Evolutionary conservation across 306 rosid species (phyloP).

Genomic region (Lathyrus aphaca): DNA sequence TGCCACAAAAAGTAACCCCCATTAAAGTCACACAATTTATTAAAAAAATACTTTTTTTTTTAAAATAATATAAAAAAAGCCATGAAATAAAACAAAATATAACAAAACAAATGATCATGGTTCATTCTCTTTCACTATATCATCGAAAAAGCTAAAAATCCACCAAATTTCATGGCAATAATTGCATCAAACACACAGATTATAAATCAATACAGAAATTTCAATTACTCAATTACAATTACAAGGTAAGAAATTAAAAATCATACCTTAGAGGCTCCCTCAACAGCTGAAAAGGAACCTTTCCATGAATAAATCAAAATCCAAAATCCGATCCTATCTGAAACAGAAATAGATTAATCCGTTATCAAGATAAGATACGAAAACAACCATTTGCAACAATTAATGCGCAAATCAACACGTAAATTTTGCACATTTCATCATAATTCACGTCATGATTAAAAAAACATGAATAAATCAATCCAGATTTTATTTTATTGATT

Average conservation of each 20-base stretch:
- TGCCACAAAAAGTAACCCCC: conserved; percentile 9
- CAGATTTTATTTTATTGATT: neutral
- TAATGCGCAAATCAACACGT: conserved; percentile 28
- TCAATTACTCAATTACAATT: conserved; percentile 20
- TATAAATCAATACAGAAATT: conserved; percentile 36
- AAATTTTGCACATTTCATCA: conserved; percentile 28
- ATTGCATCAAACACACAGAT: conserved; percentile 35
- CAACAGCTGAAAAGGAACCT: conserved; percentile 56
- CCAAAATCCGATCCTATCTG: conserved; percentile 44
- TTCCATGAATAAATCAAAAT: conserved; percentile 46
- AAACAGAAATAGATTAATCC: conserved; percentile 30
- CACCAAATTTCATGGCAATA: conserved; percentile 5
- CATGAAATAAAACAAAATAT: conserved; percentile 28
- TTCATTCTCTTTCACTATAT: conserved; percentile 5
- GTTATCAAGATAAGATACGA: conserved; percentile 19
- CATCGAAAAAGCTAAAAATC: conserved; percentile 14
- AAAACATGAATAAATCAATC: neutral
- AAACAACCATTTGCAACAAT: neutral
- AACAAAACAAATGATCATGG: conserved; percentile 32
- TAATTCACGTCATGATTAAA: conserved; percentile 15
- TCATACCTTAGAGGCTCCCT: conserved; percentile 51
- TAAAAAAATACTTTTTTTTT: conserved; percentile 17
- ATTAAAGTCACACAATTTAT: neutral
- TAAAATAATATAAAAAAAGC: neutral
- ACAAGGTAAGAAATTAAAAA: neutral